Conservation (phyloP, 2,329 filamentous ascomycete species). For the Epichloe festucae region DNA sequence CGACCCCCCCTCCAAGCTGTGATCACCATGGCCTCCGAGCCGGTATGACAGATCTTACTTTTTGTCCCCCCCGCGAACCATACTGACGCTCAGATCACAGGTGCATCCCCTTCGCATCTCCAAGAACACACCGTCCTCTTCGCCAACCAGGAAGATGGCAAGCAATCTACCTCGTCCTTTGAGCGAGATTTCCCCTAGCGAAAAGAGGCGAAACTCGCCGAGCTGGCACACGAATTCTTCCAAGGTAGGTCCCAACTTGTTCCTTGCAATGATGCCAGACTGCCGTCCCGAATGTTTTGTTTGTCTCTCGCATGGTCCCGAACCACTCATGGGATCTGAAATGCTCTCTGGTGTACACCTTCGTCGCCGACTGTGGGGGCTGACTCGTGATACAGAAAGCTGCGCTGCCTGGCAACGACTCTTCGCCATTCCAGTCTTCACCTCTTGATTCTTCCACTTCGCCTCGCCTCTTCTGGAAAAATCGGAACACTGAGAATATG, state of each 20-base stretch:
- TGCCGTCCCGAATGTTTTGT: background rate
- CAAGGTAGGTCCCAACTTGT: slow-evolving; percentile 19
- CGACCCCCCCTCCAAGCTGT: slow-evolving; percentile 9
- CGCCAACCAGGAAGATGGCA: slow-evolving; percentile 52
- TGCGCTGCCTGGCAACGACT: slow-evolving; percentile 51
- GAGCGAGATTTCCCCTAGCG: slow-evolving; percentile 77
- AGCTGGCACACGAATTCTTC: slow-evolving; percentile 60
- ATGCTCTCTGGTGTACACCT: background rate
- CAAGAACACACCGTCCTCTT: slow-evolving; percentile 48
- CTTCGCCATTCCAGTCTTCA: slow-evolving; percentile 76
- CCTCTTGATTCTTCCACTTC: slow-evolving; percentile 57
- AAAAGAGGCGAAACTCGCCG: slow-evolving; percentile 81
- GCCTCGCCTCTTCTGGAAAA: slow-evolving; percentile 85
- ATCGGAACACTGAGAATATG: slow-evolving; percentile 67
- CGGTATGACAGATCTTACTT: slow-evolving; percentile 19
- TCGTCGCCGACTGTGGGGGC: slow-evolving; percentile 9
- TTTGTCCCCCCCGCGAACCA: slow-evolving; percentile 4
- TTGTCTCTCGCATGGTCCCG: background rate
- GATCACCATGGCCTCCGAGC: slow-evolving; percentile 24
- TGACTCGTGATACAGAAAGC: slow-evolving; percentile 43
- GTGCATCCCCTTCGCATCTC: slow-evolving; percentile 70
- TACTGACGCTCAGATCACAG: slow-evolving; percentile 25
- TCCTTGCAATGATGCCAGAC: background rate
- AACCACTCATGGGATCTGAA: background rate
- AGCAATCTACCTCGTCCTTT: slow-evolving; percentile 58